Conservation (phyloP, 176 grass and related monocot species). For the Oryza brachyantha region DNA sequence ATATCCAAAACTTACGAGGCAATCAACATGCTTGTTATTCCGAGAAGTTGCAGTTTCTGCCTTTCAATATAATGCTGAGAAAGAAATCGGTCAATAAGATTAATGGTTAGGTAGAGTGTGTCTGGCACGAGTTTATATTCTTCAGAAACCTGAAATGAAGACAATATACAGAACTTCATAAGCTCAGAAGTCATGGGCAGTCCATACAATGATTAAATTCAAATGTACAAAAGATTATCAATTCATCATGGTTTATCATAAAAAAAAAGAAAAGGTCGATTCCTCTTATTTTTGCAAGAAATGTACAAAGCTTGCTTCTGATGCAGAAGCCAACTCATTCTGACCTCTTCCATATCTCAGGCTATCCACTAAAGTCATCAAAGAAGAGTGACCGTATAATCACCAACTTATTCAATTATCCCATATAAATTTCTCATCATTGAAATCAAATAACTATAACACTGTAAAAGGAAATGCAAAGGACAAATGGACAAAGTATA, state of each 20-base stretch:
- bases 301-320: slow-evolving; percentile 7
- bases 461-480: background rate
- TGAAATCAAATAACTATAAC: slow-evolving; percentile 14
- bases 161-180: slow-evolving; percentile 25
- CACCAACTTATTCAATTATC: slow-evolving; percentile 5
- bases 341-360: background rate
- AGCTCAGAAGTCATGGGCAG: background rate
- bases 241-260: slow-evolving; percentile 12
- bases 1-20: slow-evolving; percentile 71
- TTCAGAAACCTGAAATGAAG: slow-evolving; percentile 69
- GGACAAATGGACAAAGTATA: background rate
- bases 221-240: background rate
- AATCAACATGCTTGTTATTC: slow-evolving; percentile 91
- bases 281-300: background rate
- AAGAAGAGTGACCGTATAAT: slow-evolving; percentile 8
- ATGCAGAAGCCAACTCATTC: background rate
- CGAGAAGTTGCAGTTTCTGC: slow-evolving; percentile 74
- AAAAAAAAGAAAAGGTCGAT: slow-evolving; percentile 5
- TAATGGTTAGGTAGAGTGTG: slow-evolving; percentile 84
- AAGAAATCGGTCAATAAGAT: slow-evolving; percentile 77
- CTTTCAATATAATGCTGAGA: slow-evolving; percentile 71
- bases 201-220: background rate
- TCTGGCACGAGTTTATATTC: slow-evolving; percentile 90
- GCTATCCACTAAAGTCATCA: slow-evolving; percentile 3
- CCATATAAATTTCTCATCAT: slow-evolving; percentile 11